These are phyloP conservation scores for Galerina sulciceps DNA, from an alignment of 768 basidiomycete species.

Conservation along the genomic window DNA sequence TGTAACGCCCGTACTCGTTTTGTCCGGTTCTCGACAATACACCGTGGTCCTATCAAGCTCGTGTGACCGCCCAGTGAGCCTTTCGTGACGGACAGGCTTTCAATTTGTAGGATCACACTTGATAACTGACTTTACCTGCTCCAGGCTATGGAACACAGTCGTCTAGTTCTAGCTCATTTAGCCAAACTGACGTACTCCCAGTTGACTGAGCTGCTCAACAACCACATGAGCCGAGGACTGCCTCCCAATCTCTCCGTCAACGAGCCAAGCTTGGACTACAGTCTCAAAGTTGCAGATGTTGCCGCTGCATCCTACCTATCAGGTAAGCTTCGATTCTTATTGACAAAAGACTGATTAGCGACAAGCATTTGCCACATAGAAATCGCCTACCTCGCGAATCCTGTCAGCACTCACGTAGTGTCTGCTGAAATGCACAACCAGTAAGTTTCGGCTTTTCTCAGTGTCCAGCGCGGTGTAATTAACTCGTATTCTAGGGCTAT, in stretches of 20 bases:
- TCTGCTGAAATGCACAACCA: conserved; percentile 15
- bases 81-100: no score
- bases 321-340: background rate
- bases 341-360: background rate
- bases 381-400: conserved; percentile 9
- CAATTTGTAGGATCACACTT: background rate
- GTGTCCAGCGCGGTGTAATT: background rate
- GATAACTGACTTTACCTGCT: background rate
- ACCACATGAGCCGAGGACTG: conserved; percentile 9
- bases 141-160: conserved; percentile 8
- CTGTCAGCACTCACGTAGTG: conserved; percentile 8
- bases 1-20: no score
- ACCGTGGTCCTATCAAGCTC: no score
- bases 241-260: conserved; percentile 7
- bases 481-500: background rate
- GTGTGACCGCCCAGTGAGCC: no score
- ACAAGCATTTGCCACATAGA: background rate
- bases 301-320: conserved; percentile 8
- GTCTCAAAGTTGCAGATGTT: conserved; percentile 7
- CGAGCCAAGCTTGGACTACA: conserved; percentile 8
- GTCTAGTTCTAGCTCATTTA: conserved; percentile 2
- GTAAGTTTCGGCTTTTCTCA: background rate
- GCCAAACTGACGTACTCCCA: conserved; percentile 5
- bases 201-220: conserved; percentile 3
- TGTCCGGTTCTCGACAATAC: no score